A percentile compares a stretch with the other conserved stretches of the same genome.
Conservation (phyloP, 73 alveolate genomes). For the Loxodes magnus region DNA sequence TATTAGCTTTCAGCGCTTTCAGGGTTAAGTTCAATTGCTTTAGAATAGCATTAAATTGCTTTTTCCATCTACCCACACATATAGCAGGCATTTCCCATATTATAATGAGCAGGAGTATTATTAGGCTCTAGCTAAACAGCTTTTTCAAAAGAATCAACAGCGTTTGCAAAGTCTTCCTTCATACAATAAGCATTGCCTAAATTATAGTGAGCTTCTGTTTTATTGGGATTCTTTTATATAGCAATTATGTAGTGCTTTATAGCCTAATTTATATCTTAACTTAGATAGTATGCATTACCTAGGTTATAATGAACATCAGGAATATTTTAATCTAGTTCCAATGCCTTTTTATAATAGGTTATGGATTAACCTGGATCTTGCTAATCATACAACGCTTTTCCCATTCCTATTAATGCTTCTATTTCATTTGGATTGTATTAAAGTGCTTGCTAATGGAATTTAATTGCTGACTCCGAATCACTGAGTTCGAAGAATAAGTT, state of each 20-base stretch:
- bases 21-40: slow-evolving; percentile 65
- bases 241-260: slow-evolving; percentile 63
- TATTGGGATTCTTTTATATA: slow-evolving; percentile 53
- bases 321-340: slow-evolving; percentile 45
- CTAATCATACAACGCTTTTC: slow-evolving; percentile 66
- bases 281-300: slow-evolving; percentile 71
- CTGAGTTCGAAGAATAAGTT: slow-evolving; percentile 62
- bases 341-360: slow-evolving; percentile 48
- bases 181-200: slow-evolving; percentile 66
- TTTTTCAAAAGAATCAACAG: slow-evolving; percentile 44
- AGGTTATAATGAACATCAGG: slow-evolving; percentile 72
- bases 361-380: slow-evolving; percentile 75
- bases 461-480: slow-evolving; percentile 61
- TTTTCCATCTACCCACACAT: slow-evolving; percentile 47
- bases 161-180: slow-evolving; percentile 48
- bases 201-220: slow-evolving; percentile 72
- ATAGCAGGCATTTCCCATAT: slow-evolving; percentile 68
- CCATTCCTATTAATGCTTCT: slow-evolving; percentile 82
- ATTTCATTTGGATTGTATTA: slow-evolving; percentile 57
- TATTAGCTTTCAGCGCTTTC: slow-evolving; percentile 70
- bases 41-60: slow-evolving; percentile 46
- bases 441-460: slow-evolving; percentile 56
- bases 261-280: slow-evolving; percentile 65
- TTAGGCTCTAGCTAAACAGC: slow-evolving; percentile 57
- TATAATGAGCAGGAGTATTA: slow-evolving; percentile 74